These are phyloP conservation scores for Zoysia matrella DNA, from an alignment of 202 grass and related monocot genomes.

Conservation along the genomic window DNA sequence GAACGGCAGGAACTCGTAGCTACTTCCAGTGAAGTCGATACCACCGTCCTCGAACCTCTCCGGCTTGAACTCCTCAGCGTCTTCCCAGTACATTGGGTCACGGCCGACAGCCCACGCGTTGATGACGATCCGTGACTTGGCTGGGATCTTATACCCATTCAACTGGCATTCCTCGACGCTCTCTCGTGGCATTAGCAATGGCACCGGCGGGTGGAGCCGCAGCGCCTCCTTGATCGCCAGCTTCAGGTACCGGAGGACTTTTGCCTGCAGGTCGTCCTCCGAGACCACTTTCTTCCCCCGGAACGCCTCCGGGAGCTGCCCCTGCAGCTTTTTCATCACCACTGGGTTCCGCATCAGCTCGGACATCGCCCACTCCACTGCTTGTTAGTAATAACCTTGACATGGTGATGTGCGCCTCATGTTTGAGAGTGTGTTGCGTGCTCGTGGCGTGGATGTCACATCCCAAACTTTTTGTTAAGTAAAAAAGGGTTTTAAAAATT, in stretches of 20 bases:
- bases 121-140: no score
- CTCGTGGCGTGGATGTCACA: no score
- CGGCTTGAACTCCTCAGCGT: not conserved
- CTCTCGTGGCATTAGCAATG: not conserved
- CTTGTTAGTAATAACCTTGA: not conserved
- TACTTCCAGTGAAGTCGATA: not conserved
- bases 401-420: no score
- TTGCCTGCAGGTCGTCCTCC: constrained; percentile 21
- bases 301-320: no score
- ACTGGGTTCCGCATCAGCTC: constrained; percentile 59
- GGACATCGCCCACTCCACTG: constrained; percentile 58
- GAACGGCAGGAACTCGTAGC: constrained; percentile 7
- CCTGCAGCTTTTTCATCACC: not conserved
- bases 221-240: not conserved
- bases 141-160: no score
- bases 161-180: no score
- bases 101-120: no score
- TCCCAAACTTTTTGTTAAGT: no score
- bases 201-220: not conserved
- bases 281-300: constrained; percentile 43
- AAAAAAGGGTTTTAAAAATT: no score
- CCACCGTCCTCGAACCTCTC: not conserved
- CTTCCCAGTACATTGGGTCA: not conserved
- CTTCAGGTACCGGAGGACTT: no score
- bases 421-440: no score